Conservation (phyloP, 129 eudicot genomes). For the Erigeron canadensis region DNA sequence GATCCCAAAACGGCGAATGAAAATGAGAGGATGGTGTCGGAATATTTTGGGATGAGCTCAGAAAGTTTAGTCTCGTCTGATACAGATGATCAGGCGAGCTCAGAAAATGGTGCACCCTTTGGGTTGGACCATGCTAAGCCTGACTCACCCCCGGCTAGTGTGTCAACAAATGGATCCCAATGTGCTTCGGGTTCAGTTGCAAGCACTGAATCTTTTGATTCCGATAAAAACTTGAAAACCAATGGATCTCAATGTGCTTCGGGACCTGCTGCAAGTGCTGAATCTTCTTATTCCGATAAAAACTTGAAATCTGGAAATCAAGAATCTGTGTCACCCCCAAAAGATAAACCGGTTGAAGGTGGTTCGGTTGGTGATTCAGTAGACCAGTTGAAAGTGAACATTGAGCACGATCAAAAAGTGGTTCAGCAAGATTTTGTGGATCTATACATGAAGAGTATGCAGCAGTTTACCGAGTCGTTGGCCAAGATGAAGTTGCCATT, state of each 20-base stretch:
- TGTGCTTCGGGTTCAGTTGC: conserved; percentile 46
- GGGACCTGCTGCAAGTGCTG: conserved; percentile 38
- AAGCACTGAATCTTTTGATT: conserved; percentile 46
- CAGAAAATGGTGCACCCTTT: conserved; percentile 41
- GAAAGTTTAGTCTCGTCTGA: conserved; percentile 68
- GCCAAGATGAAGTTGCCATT: conserved; percentile 97
- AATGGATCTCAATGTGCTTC: conserved; percentile 52
- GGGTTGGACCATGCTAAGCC: conserved; percentile 39
- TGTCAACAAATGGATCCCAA: conserved; percentile 50
- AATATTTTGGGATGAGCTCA: conserved; percentile 65
- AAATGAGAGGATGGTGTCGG: conserved; percentile 83
- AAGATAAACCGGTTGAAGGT: conserved; percentile 32
- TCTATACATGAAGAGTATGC: conserved; percentile 99
- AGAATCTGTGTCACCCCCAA: conserved; percentile 47
- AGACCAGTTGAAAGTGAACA: conserved; percentile 33
- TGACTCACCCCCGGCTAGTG: conserved; percentile 70
- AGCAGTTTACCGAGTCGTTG: conserved; percentile 93
- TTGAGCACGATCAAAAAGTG: conserved; percentile 70
- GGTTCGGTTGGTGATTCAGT: conserved; percentile 36
- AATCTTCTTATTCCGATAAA: conserved; percentile 48
- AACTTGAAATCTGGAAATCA: conserved; percentile 44
- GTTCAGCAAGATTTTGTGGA: conserved; percentile 95
- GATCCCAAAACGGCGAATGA: conserved; percentile 81
- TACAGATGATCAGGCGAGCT: conserved; percentile 57
- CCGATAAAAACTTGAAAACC: conserved; percentile 43